Base-by-base conservation (phyloP, 2,329 filamentous ascomycete genomes). In the Exophiala viscosa region DNA sequence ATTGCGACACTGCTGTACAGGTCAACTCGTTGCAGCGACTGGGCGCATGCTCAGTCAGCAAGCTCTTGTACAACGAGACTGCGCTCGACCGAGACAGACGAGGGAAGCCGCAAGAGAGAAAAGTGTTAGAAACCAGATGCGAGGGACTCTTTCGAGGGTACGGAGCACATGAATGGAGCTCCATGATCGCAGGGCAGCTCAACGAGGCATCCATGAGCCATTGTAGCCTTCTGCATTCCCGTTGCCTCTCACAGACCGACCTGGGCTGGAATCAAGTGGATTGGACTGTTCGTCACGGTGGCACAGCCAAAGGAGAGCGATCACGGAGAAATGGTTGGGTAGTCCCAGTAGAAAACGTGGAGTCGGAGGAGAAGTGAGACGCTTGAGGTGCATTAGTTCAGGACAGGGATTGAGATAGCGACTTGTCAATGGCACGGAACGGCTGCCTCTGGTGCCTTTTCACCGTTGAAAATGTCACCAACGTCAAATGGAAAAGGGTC, bases 301-400 rank as follows among this genome's bases (percentile, higher is more conserved):
- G 44, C 48, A 52, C 45, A 55, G 48, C 48, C 45, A 52, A 46
- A 45, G 49, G 48, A 28, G 46, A 33, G 45, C 40, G 35, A 17
- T 42, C 23, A 45, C 32, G 32, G 35, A 28, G 18, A 35, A 45
- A 9, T 43, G 53, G 48, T 55, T 52, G 53, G 36, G 14, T 32
- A 31, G 40, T 40, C 15, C 23, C 13, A 10, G 17, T 11, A 13
- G 38, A 36, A 10, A 49, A 35, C 36, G 40, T 42, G 40, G 40
- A 42, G 40, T 23, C n/a, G 40, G 8, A 31, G 40, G 20, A n/a
- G 20, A 14, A 23, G 20, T 42, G 40, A 42, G 20, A 42, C 46
- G 46, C 20, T 52, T 38, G 41, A 45, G 23, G 18, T 55, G 45
- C 53, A 52, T 49, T 55, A 55, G 51, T 36, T 28, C 50, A 31